These are phyloP conservation scores for Paecilomyces dactylethromorphus DNA, from an alignment of 2,329 filamentous ascomycete species.

Conservation along the genomic window DNA sequence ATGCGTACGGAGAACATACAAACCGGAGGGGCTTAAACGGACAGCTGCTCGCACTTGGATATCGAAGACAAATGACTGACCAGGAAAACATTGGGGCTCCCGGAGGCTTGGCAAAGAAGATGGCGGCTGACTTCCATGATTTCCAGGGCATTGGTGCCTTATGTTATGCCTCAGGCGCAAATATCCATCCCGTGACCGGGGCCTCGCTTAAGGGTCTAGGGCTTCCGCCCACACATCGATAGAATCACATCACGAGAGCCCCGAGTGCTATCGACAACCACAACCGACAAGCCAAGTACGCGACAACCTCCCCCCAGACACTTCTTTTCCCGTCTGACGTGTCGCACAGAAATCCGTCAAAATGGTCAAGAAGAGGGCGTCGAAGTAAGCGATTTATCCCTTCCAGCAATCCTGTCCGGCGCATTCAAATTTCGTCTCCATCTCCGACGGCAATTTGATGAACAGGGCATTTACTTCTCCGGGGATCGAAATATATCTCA, in stretches of 20 bases:
- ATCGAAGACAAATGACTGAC: not conserved
- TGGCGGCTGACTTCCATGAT: too few species aligned
- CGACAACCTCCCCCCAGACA: slow-evolving; percentile 16
- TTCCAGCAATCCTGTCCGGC: slow-evolving; percentile 6
- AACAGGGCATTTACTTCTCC: slow-evolving; percentile 11
- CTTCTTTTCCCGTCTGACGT: slow-evolving; percentile 22
- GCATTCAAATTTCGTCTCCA: not conserved
- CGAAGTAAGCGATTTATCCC: slow-evolving; percentile 53
- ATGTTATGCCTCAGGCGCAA: slow-evolving; percentile 13
- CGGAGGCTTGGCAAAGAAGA: not conserved
- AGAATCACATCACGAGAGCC: slow-evolving; percentile 24
- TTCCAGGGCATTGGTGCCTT: slow-evolving; percentile 3
- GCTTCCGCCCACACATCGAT: slow-evolving; percentile 29
- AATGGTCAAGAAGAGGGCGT: slow-evolving; percentile 72
- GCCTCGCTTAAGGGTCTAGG: slow-evolving; percentile 35
- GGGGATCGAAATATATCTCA: slow-evolving; percentile 7
- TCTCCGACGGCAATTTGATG: not conserved
- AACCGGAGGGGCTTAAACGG: not conserved
- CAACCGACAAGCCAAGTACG: slow-evolving; percentile 35
- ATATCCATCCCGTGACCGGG: slow-evolving; percentile 18
- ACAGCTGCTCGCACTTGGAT: not conserved
- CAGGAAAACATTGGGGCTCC: too few species aligned
- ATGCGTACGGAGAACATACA: not conserved
- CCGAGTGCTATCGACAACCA: slow-evolving; percentile 32
- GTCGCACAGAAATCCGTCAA: slow-evolving; percentile 46